phyloP scores from a whole-genome alignment of 345 rosid genomes.

The Lepidium africanum region DNA sequence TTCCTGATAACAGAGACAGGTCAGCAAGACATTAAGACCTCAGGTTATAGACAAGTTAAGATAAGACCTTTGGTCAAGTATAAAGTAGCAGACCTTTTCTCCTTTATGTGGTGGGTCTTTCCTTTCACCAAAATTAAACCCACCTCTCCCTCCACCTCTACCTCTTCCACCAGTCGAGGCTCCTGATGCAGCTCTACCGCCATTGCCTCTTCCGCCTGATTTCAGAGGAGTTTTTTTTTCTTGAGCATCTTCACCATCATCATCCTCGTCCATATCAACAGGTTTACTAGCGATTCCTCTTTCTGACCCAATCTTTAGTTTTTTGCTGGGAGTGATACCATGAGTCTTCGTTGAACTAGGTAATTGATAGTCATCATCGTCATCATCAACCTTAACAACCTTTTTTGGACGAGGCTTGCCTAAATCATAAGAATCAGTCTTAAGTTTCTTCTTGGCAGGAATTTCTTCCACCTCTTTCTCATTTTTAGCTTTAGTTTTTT shows the following conservation, averaged over 20 bases:
- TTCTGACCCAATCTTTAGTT: slow-evolving; percentile 62
- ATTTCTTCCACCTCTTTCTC: slow-evolving; percentile 42
- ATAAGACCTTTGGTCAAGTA: slow-evolving; percentile 35
- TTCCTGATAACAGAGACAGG: slow-evolving; percentile 51
- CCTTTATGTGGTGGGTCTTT: slow-evolving; percentile 99
- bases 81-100: slow-evolving; percentile 60
- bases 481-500: slow-evolving; percentile 52
- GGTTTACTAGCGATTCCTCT: slow-evolving; percentile 53
- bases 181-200: slow-evolving; percentile 64
- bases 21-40: slow-evolving; percentile 2
- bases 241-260: slow-evolving; percentile 48
- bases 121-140: slow-evolving; percentile 88
- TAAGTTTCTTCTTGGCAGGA: slow-evolving; percentile 64
- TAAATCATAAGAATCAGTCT: slow-evolving; percentile 29
- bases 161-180: slow-evolving; percentile 74
- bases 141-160: slow-evolving; percentile 87
- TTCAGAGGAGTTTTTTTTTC: slow-evolving; percentile 50
- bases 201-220: slow-evolving; percentile 73
- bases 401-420: slow-evolving; percentile 48
- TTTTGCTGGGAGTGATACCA: slow-evolving; percentile 70
- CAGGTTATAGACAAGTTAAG: not conserved
- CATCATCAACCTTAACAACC: slow-evolving; percentile 39
- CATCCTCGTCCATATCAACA: slow-evolving; percentile 41
- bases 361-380: slow-evolving; percentile 65
- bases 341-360: slow-evolving; percentile 36